Evolutionary conservation across 1,139 yeast genomes (phyloP), one percentile per base, ranked within the genome.

Genomic region (Geotrichum aggregatum): DNA sequence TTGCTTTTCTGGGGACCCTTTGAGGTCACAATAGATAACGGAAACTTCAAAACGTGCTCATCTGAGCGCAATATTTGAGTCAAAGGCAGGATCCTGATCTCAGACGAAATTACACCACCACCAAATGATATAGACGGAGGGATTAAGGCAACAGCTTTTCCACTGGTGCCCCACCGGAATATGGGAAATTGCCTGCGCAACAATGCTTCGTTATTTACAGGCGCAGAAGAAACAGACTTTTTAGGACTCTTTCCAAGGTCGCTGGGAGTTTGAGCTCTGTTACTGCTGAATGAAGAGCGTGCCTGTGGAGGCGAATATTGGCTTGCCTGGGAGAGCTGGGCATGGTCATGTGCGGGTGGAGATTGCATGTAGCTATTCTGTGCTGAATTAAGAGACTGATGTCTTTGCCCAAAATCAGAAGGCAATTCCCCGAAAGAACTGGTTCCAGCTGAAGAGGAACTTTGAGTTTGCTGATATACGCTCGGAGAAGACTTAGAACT

Each of bases 141-240:
- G 35, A 79, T 61, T 48, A 75, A 72, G 38, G 72, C 70, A 1
- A 76, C 75, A 19, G 77, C 64, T 49, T 71, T 76, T 8, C 73
- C 72, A 5, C 77, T 71, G 33, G 72, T 70, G 45, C 87, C 78
- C 87, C 95, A 89, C 53, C 78, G 74, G 65, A 88, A 85, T 34
- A 89, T 67, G 0, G 96, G 96, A 66, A 85, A 86, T 65, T 87
- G 96, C 53, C 87, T 73, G 14, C 58, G 53, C 34, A 60, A 49
- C 26, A 70, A 57, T 21, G 66, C 62, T 49, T 74, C 75, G 43
- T 61, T 61, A 22, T 62, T 64, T 30, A 58, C 49, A n/a, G 62
- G 61, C 10, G 55, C 53, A 14, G 43, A n/a, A n/a, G 38, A 14
- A 3, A 2, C 11, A 10, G n/a, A 18, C 28, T 21, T 18, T 16